Conservation (phyloP, 306 rosid genomes). For the Sicyos edulis region DNA sequence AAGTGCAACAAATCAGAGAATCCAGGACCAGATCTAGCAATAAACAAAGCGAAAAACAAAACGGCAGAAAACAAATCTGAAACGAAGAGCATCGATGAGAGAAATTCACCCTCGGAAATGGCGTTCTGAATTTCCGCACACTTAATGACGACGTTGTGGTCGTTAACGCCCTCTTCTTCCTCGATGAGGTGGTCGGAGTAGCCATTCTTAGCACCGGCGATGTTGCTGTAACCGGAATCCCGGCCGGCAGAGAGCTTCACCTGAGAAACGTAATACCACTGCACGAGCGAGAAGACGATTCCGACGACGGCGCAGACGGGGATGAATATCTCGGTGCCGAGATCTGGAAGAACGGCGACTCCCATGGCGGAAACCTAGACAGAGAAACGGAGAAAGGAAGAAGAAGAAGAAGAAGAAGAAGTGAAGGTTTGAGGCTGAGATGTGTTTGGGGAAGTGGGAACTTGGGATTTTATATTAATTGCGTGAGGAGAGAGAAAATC, state of each 20-base stretch:
- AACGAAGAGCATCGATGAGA: neutral
- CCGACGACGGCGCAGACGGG: conserved; percentile 75
- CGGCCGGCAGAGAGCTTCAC: conserved; percentile 57
- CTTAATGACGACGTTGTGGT: conserved; percentile 74
- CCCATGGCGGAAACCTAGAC: conserved; percentile 39
- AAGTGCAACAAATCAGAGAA: neutral
- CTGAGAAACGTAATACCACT: conserved; percentile 66
- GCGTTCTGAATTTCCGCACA: conserved; percentile 92
- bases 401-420: neutral
- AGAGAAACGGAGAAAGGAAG: neutral
- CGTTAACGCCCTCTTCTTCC: conserved; percentile 87
- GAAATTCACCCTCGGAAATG: conserved; percentile 66
- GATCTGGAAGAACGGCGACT: conserved; percentile 62
- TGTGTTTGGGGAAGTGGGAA: neutral
- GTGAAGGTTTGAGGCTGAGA: conserved; percentile 9
- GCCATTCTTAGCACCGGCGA: conserved; percentile 48
- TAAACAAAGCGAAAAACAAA: neutral
- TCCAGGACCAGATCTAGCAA: conserved; percentile 9
- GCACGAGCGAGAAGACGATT: conserved; percentile 57
- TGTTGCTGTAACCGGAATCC: conserved; percentile 27
- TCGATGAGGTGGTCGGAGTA: conserved; percentile 68
- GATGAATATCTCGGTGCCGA: conserved; percentile 72
- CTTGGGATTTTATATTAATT: too few relatives aligned
- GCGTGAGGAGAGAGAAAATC: too few relatives aligned
- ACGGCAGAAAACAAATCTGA: neutral